phyloP scores from a whole-genome alignment of 257 asterid genomes.

The Solanum chilense region DNA sequence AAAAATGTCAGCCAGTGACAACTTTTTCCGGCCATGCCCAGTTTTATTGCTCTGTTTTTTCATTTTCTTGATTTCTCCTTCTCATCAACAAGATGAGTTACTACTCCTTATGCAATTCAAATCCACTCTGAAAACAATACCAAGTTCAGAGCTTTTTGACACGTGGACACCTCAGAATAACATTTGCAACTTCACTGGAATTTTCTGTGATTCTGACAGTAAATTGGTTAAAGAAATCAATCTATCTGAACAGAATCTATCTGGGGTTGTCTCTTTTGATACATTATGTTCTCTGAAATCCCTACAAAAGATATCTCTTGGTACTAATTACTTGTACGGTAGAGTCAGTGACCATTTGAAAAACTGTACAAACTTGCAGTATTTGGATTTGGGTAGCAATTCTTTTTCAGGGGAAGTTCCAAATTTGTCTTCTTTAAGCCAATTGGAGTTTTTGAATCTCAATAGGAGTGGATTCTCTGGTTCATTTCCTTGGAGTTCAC shows the following conservation, averaged over 20 bases:
- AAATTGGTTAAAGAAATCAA: constrained; percentile 26
- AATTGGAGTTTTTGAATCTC: constrained; percentile 18
- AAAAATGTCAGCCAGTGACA: background rate
- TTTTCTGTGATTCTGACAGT: constrained; percentile 13
- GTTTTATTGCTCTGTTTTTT: background rate
- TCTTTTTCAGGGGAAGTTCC: constrained; percentile 23
- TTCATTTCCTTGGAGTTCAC: constrained; percentile 29
- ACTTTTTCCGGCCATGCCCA: constrained; percentile 3
- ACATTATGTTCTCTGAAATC: constrained; percentile 22
- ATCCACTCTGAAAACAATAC: constrained; percentile 5
- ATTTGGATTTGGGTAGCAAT: constrained; percentile 27
- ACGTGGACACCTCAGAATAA: constrained; percentile 9
- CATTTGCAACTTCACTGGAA: constrained; percentile 25
- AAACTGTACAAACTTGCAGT: constrained; percentile 21
- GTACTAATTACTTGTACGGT: constrained; percentile 17
- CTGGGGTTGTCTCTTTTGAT: constrained; percentile 28
- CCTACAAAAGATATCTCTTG: constrained; percentile 20
- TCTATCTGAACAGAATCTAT: constrained; percentile 12
- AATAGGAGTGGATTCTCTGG: constrained; percentile 24
- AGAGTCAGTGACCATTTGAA: constrained; percentile 11
- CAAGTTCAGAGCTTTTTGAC: constrained; percentile 10
- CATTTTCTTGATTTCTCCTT: background rate
- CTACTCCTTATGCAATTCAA: constrained; percentile 19
- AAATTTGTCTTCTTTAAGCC: constrained; percentile 14
- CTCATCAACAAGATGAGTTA: constrained; percentile 8